phyloP scores from a whole-genome alignment of 129 eudicot genomes.

The Cynara cardunculus region DNA sequence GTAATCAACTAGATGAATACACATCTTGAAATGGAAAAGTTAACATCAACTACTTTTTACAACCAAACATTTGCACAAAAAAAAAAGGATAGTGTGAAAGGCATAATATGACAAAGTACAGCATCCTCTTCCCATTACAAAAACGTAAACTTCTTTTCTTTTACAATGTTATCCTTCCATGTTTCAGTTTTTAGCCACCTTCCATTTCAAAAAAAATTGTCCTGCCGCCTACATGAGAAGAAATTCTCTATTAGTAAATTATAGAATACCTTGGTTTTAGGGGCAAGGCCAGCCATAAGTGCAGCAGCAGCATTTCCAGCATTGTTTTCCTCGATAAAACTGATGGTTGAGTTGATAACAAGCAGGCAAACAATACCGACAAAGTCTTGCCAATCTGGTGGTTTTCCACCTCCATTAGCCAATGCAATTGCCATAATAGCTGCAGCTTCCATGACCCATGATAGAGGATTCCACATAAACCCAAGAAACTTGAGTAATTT shows the following conservation, averaged over 20 bases:
- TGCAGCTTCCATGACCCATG: conserved; percentile 96
- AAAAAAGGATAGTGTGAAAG: not conserved
- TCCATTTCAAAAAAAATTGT: too few species aligned
- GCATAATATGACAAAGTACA: too few species aligned
- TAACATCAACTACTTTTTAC: not conserved
- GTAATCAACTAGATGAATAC: not conserved
- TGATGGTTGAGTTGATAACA: conserved; percentile 86
- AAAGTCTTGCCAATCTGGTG: conserved; percentile 94
- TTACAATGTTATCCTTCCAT: too few species aligned
- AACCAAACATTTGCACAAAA: not conserved
- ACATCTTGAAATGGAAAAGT: not conserved
- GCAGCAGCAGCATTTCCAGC: conserved; percentile 96
- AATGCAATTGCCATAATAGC: conserved; percentile 82
- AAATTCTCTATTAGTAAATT: not conserved
- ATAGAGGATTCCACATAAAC: conserved; percentile 93
- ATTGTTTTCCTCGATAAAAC: conserved; percentile 90
- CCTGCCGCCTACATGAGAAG: not conserved
- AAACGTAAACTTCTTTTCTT: too few species aligned
- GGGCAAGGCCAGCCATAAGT: conserved; percentile 97
- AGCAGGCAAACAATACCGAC: conserved; percentile 86
- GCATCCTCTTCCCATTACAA: too few species aligned
- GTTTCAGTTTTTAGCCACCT: too few species aligned
- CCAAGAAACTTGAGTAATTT: conserved; percentile 87
- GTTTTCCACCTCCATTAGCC: conserved; percentile 77
- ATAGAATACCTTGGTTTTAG: conserved; percentile 68